Evolutionary conservation across 192 early-diverging fungal species (phyloP).

Genomic region (Entomortierella lignicola): DNA sequence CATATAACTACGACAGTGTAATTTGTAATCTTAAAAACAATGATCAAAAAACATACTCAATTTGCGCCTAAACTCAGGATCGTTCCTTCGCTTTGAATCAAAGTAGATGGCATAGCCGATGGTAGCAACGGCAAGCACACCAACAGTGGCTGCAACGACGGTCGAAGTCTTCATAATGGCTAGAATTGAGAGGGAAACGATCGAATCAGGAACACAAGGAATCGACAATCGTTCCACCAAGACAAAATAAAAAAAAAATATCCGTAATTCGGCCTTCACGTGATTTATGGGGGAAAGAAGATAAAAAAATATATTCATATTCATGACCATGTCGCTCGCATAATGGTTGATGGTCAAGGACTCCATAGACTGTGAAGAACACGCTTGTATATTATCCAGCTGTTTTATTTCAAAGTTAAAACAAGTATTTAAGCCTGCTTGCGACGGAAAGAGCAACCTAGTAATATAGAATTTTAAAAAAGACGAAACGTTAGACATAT

Average conservation of each 20-base stretch:
- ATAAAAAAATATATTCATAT: neutral
- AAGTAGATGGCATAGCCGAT: conserved; percentile 91
- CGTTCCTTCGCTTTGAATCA: conserved; percentile 90
- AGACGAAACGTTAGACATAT: neutral
- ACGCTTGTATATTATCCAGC: conserved; percentile 18
- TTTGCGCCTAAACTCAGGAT: conserved; percentile 87
- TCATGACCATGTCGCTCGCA: neutral
- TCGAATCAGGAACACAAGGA: neutral
- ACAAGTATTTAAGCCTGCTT: conserved; percentile 55
- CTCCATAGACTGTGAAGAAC: neutral
- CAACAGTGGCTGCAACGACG: conserved; percentile 55
- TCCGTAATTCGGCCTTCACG: neutral
- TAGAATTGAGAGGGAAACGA: conserved; percentile 3
- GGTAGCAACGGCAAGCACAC: conserved; percentile 70
- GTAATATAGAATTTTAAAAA: neutral
- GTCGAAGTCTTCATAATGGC: conserved; percentile 43
- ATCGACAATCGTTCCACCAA: neutral
- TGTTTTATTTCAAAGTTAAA: conserved; percentile 28
- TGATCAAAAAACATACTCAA: conserved; percentile 69
- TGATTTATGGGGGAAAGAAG: neutral
- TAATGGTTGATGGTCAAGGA: neutral
- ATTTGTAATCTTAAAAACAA: too few relatives aligned
- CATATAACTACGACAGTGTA: neutral
- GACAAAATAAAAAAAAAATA: too few relatives aligned
- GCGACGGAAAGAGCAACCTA: conserved; percentile 58